Conservation (phyloP, 495 filamentous ascomycete species). For the Xylaria bambusicola region DNA sequence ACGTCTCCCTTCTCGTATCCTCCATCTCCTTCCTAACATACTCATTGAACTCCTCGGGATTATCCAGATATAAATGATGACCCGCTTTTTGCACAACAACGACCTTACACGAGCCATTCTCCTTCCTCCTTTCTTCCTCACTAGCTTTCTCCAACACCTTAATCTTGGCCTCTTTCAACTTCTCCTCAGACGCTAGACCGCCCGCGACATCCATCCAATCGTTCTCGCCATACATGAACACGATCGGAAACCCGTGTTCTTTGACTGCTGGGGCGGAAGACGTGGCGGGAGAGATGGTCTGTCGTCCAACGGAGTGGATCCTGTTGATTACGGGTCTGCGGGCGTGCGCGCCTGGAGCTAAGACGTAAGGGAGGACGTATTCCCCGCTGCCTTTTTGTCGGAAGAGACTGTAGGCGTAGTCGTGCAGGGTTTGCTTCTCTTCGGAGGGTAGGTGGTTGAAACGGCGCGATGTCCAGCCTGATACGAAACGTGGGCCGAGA, state of each 20-base stretch:
- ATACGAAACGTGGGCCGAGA: conserved; percentile 85
- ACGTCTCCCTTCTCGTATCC: conserved; percentile 50
- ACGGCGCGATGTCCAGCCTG: conserved; percentile 89
- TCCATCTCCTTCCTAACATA: conserved; percentile 76
- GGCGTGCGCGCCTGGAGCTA: conserved; percentile 92
- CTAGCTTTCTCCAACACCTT: conserved; percentile 59
- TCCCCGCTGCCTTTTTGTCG: conserved; percentile 89
- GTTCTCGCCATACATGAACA: conserved; percentile 93
- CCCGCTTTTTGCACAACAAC: conserved; percentile 78
- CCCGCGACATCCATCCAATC: conserved; percentile 98
- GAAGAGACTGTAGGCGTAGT: conserved; percentile 95
- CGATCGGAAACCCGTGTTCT: conserved; percentile 79
- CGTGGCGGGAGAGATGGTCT: conserved; percentile 46
- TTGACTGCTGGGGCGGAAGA: conserved; percentile 37
- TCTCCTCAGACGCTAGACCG: conserved; percentile 77
- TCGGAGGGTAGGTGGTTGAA: conserved; percentile 84
- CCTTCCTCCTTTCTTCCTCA: conserved; percentile 66
- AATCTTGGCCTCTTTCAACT: conserved; percentile 68
- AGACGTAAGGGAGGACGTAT: conserved; percentile 88
- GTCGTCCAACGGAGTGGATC: conserved; percentile 82
- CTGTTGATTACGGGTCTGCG: conserved; percentile 83
- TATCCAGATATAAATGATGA: conserved; percentile 93
- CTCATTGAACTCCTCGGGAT: conserved; percentile 84
- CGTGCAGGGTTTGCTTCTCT: conserved; percentile 82
- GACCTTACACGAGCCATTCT: conserved; percentile 85